Evolutionary conservation across 768 basidiomycete genomes (phyloP).

Genomic region (Mycena rosella): DNA sequence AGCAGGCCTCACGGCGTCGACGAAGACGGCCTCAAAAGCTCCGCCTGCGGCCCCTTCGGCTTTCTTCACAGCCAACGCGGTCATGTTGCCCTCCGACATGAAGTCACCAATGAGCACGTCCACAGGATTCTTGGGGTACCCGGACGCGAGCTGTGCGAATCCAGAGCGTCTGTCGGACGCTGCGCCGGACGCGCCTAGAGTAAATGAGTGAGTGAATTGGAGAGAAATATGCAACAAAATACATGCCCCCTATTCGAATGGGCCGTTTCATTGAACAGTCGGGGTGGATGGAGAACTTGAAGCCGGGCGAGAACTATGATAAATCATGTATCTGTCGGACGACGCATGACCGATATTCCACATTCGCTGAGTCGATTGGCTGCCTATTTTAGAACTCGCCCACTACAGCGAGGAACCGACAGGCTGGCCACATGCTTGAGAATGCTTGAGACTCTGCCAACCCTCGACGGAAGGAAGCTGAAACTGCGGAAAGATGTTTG

Average conservation of each 20-base stretch:
- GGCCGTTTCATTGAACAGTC: constrained; percentile 32
- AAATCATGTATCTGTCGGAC: no score
- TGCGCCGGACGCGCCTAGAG: constrained; percentile 31
- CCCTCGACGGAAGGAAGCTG: no score
- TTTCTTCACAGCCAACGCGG: constrained; percentile 24
- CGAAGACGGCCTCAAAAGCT: constrained; percentile 25
- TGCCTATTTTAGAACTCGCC: no score
- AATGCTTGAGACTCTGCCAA: no score
- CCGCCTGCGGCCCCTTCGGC: constrained; percentile 9
- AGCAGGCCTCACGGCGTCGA: constrained; percentile 26
- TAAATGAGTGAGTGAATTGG: no score
- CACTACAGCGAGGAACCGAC: no score
- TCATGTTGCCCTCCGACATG: constrained; percentile 37
- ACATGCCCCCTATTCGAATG: constrained; percentile 35
- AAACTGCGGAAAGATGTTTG: no score
- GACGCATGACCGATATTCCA: no score
- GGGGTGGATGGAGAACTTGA: no score
- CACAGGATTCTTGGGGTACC: constrained; percentile 30
- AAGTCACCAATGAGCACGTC: constrained; percentile 36
- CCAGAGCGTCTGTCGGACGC: constrained; percentile 24
- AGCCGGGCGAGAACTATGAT: no score
- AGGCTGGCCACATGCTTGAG: no score
- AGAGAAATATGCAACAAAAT: not conserved
- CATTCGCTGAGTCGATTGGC: no score
- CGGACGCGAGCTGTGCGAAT: constrained; percentile 30